phyloP scores from a whole-genome alignment of 2,329 filamentous ascomycete genomes.

The Calcarisporium arbuscula region DNA sequence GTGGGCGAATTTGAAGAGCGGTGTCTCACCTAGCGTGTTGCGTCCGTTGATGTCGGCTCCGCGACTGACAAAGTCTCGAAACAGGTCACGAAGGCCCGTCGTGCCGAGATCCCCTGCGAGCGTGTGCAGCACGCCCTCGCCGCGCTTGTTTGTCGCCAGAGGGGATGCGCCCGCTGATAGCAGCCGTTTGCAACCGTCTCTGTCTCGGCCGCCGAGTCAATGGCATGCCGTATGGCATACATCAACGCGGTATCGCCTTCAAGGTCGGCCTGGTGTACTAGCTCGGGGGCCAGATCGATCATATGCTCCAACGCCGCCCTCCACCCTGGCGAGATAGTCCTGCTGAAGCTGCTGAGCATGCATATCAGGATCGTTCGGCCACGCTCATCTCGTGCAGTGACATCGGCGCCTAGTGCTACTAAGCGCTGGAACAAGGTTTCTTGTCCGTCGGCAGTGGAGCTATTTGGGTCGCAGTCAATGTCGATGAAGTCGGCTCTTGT shows the following conservation, averaged over 20 bases:
- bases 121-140: slow-evolving; percentile 16
- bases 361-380: slow-evolving; percentile 16
- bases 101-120: slow-evolving; percentile 7
- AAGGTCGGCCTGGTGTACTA: slow-evolving; percentile 13
- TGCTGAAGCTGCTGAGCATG: slow-evolving; percentile 7
- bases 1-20: slow-evolving; percentile 14
- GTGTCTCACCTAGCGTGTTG: slow-evolving; percentile 17
- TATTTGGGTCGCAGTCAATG: too few relatives aligned
- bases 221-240: slow-evolving; percentile 8
- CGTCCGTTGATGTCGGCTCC: slow-evolving; percentile 17
- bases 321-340: slow-evolving; percentile 6
- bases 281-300: slow-evolving; percentile 3
- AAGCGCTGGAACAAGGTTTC: slow-evolving; percentile 14
- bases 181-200: slow-evolving; percentile 5
- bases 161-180: slow-evolving; percentile 16
- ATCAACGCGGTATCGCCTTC: slow-evolving; percentile 20
- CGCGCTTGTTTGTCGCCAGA: slow-evolving; percentile 7
- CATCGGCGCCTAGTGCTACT: slow-evolving; percentile 17
- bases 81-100: slow-evolving; percentile 5
- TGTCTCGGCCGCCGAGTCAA: neutral
- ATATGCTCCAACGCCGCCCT: too few relatives aligned
- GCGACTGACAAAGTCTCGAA: slow-evolving; percentile 9
- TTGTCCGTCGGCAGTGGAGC: slow-evolving; percentile 1
- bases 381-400: slow-evolving; percentile 14
- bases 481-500: too few relatives aligned